phyloP scores from a whole-genome alignment of 768 basidiomycete species.

The Lentinus tigrinus region DNA sequence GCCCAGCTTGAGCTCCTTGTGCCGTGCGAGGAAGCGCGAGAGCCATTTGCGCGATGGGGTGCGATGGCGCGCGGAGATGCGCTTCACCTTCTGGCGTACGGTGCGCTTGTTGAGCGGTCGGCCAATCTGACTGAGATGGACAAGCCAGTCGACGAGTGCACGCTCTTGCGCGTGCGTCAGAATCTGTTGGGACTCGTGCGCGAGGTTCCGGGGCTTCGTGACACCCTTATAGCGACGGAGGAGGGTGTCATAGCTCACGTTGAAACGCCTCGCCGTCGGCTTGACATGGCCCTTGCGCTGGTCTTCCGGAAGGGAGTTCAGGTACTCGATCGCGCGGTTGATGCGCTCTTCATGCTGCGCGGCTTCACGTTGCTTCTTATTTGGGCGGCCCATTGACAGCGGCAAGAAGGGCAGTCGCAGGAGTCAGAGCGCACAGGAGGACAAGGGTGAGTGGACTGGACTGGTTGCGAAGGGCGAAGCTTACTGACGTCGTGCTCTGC shows the following conservation, averaged over 20 bases:
- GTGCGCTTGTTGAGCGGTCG: slow-evolving; percentile 15
- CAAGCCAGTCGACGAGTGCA: slow-evolving; percentile 22
- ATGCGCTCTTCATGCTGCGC: too few relatives aligned
- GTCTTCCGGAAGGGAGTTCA: too few relatives aligned
- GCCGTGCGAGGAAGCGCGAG: slow-evolving; percentile 20
- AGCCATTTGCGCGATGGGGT: slow-evolving; percentile 17
- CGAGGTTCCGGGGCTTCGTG: slow-evolving; percentile 5
- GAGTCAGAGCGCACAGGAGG: too few relatives aligned
- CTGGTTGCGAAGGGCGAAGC: too few relatives aligned
- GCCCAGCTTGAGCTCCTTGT: slow-evolving; percentile 23
- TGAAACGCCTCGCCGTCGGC: too few relatives aligned
- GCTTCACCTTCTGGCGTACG: slow-evolving; percentile 9
- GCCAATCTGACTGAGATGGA: slow-evolving; percentile 8
- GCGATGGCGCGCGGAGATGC: background rate
- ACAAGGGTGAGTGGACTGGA: too few relatives aligned
- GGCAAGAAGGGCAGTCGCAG: too few relatives aligned
- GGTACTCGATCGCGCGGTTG: too few relatives aligned
- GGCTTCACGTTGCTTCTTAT: too few relatives aligned
- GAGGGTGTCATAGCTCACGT: background rate
- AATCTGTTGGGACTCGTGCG: slow-evolving; percentile 15
- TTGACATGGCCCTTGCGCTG: too few relatives aligned
- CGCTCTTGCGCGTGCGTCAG: slow-evolving; percentile 19
- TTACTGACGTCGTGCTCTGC: too few relatives aligned
- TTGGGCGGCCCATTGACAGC: too few relatives aligned
- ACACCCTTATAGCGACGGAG: slow-evolving; percentile 1